Percentiles rank a stretch among this genome's conserved stretches.
Evolutionary conservation across 176 grass and related monocot genomes (phyloP).

Genomic region (Juncus inflexus): DNA sequence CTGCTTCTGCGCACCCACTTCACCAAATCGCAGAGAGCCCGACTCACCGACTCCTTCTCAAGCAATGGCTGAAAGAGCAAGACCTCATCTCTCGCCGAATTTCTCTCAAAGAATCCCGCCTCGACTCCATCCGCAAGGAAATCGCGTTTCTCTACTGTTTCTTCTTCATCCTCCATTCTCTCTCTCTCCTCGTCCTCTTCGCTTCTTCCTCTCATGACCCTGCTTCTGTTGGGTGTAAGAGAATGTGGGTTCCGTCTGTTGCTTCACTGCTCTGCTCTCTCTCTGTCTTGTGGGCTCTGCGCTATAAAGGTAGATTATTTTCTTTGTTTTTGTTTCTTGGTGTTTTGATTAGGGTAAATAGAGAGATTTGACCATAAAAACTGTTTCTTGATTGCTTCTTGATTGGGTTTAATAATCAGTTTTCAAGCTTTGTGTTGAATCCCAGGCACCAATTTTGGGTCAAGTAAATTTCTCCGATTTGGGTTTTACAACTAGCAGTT

Average conservation of each 20-base stretch:
- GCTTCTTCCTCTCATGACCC: constrained; percentile 1
- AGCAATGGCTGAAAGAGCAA: constrained; percentile 91
- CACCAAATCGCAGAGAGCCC: constrained; percentile 63
- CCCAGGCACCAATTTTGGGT: too few species aligned
- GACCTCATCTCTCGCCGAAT: constrained; percentile 65
- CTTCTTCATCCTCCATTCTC: constrained; percentile 77
- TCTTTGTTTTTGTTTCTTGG: background rate
- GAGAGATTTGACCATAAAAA: background rate
- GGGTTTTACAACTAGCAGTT: background rate
- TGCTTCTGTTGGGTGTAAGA: constrained; percentile 20
- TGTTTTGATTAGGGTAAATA: background rate
- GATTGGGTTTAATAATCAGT: background rate
- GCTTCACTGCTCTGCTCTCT: constrained; percentile 66
- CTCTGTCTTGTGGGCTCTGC: constrained; percentile 73
- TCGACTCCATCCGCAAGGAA: constrained; percentile 61
- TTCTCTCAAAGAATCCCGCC: constrained; percentile 68
- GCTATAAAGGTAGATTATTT: constrained; percentile 55
- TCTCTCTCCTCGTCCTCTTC: constrained; percentile 67
- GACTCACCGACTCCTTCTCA: constrained; percentile 86
- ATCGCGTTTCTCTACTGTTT: constrained; percentile 74
- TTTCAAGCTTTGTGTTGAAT: too few species aligned
- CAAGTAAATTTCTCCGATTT: too few species aligned
- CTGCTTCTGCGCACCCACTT: constrained; percentile 48
- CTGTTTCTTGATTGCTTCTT: background rate
- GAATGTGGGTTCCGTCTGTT: constrained; percentile 78